Evolutionary conservation across 2,329 filamentous ascomycete species (phyloP), one percentile per base, ranked within the genome.

Genomic region (Calycina herbarum): DNA sequence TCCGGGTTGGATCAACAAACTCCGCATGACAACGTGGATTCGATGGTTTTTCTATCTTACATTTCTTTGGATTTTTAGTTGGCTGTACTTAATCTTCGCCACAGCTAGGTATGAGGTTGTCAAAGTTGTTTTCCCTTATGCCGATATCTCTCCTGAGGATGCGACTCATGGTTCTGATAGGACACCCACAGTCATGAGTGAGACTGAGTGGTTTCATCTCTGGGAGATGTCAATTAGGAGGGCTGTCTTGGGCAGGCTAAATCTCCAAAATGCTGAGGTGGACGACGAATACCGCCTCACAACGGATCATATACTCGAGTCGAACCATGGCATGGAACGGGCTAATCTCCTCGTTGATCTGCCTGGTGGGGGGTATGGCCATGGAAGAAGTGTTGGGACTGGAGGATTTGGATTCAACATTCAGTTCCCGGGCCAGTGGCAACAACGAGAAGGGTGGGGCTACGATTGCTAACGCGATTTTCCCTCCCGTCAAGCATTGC

Each of bases 101-200:
- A 93, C 90, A 1, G 86, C 85, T 73, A 82, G 85, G 59, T 93
- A 88, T 78, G 83, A 89, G 68, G 87, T 91, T 3, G 83, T 86
- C 2, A 79, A 81, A 27, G 83, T 84, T 0, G 81, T 88, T 38
- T 93, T 66, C 58, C 65, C 66, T 17, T 76, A 75, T 61, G 71
- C 70, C 1, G 67, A 72, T 62, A 57, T 56, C 1, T 57, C 65
- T 5, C 27, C 67, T 7, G 65, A 66, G 27, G 70, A 69, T 38
- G 62, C 64, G 45, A 59, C 24, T 65, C 69, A 42, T 54, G 42
- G 48, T 69, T 65, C 35, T 17, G 56, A 45, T 7, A 31, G 63
- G 45, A 57, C 15, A 17, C 59, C 58, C 6, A 62, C 67, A 1
- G 68, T 73, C 5, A 67, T 82, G 13, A 79, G 75, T 35, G 83